Evolutionary conservation across 441 rosid genomes (phyloP).

Genomic region (Sinapis alba): DNA sequence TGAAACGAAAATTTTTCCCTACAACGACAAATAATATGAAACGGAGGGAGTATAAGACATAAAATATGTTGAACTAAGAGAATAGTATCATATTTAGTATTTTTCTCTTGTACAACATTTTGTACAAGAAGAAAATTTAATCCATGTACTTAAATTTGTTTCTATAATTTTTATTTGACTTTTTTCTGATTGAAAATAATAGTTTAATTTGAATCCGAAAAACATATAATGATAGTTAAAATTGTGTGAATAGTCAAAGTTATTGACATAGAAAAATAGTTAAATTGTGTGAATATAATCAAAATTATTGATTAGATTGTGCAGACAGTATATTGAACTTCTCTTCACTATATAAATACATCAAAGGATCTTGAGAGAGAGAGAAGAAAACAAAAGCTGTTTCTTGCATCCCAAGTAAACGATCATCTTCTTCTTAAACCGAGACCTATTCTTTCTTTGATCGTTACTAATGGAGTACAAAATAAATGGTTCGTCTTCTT

Average conservation of each 20-base stretch:
- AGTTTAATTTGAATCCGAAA: too few species aligned
- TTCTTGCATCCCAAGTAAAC: not conserved
- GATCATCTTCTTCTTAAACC: not conserved
- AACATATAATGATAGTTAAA: too few species aligned
- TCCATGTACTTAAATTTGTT: not conserved
- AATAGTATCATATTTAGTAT: not conserved
- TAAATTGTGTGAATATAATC: too few species aligned
- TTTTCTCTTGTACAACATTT: not conserved
- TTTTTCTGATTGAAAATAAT: not conserved
- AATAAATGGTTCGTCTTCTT: not conserved
- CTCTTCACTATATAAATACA: too few species aligned
- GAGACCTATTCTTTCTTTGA: not conserved
- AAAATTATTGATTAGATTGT: too few species aligned
- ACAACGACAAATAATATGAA: too few species aligned
- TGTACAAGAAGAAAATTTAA: not conserved
- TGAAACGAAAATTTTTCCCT: too few species aligned
- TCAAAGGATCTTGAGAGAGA: not conserved
- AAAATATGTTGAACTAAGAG: not conserved
- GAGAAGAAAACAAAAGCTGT: not conserved
- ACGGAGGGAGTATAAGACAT: too few species aligned
- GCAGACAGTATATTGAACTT: too few species aligned
- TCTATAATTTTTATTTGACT: not conserved
- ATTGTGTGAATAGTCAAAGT: too few species aligned
- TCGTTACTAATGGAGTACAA: not conserved
- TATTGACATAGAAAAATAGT: too few species aligned